phyloP scores from a whole-genome alignment of 495 filamentous ascomycete genomes.

The Lentithecium fluviatile region DNA sequence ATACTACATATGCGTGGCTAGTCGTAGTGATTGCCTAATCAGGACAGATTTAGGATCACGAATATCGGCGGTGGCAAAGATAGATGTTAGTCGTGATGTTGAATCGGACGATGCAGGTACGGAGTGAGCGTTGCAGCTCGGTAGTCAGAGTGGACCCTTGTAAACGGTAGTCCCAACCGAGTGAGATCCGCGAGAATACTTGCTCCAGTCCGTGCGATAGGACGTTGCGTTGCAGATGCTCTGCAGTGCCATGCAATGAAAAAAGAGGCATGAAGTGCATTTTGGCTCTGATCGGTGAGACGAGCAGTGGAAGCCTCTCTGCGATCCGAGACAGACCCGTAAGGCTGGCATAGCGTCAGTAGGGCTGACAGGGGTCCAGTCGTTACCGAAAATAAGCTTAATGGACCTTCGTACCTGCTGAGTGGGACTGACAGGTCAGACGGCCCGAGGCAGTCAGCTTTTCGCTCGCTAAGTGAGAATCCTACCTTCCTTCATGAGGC shows the following conservation, averaged over 20 bases:
- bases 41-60: too few relatives aligned
- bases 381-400: slow-evolving; percentile 8
- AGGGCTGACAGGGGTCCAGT: slow-evolving; percentile 21
- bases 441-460: not conserved
- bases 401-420: not conserved
- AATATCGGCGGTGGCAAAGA: not conserved
- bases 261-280: slow-evolving; percentile 1
- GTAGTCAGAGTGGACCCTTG: not conserved
- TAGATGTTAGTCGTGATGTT: not conserved
- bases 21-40: too few relatives aligned
- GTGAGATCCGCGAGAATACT: not conserved
- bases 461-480: not conserved
- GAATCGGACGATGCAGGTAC: not conserved
- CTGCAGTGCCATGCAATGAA: not conserved
- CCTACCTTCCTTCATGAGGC: not conserved
- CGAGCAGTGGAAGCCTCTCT: not conserved
- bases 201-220: not conserved
- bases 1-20: too few relatives aligned
- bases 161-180: not conserved
- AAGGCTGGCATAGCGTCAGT: slow-evolving; percentile 3
- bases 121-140: not conserved
- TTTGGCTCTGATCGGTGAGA: not conserved
- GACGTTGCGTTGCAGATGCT: not conserved
- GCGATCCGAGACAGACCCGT: not conserved
- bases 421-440: not conserved